phyloP scores from a whole-genome alignment of 2,329 filamentous ascomycete genomes.

The Clonostachys chloroleuca region DNA sequence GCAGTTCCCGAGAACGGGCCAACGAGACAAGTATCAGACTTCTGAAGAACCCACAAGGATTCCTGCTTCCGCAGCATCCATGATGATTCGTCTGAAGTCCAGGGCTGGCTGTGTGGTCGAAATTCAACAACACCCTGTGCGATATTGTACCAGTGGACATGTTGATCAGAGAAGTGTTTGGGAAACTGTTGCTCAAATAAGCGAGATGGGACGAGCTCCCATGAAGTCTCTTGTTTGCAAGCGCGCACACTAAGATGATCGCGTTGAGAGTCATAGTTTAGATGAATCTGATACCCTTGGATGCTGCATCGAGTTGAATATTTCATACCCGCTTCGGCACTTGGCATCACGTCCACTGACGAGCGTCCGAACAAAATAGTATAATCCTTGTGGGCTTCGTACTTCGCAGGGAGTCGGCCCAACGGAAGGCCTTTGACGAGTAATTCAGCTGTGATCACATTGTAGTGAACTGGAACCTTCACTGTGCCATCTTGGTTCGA shows the following conservation, averaged over 20 bases:
- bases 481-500: no score
- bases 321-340: conserved; percentile 24
- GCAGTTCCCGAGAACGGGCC: no score
- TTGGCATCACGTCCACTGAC: conserved; percentile 36
- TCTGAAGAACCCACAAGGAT: no score
- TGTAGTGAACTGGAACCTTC: conserved; percentile 32
- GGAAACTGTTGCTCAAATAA: conserved; percentile 24
- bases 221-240: neutral
- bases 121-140: no score
- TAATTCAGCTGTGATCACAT: conserved; percentile 45
- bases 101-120: no score
- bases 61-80: no score
- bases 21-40: no score
- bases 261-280: neutral
- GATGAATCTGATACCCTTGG: neutral
- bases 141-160: conserved; percentile 39
- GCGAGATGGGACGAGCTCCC: conserved; percentile 22
- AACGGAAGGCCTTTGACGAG: conserved; percentile 47
- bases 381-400: conserved; percentile 29
- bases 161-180: conserved; percentile 27
- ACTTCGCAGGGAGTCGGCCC: conserved; percentile 37
- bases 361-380: conserved; percentile 33
- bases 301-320: conserved; percentile 19
- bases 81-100: no score
- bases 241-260: neutral